These are phyloP conservation scores for Limnomonas spitsbergensis DNA, from an alignment of 139 green algal species.

Conservation along the genomic window DNA sequence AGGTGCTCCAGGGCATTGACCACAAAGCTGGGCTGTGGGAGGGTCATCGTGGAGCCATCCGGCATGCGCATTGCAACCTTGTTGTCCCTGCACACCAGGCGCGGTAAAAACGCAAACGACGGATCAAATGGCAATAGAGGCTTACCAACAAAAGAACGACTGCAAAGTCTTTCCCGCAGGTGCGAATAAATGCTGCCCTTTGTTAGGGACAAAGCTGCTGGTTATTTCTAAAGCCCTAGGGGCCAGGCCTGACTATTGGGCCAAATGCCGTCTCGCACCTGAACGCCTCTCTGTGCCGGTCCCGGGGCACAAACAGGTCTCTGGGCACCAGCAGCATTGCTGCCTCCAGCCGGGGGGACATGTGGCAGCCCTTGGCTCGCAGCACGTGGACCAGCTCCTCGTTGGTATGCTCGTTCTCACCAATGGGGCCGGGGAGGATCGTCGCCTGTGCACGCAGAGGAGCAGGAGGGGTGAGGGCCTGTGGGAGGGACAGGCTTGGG, in stretches of 20 bases:
- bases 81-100: slow-evolving; percentile 53
- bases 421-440: slow-evolving; percentile 47
- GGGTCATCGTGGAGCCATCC: slow-evolving; percentile 55
- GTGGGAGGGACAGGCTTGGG: not conserved
- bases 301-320: slow-evolving; percentile 59
- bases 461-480: not conserved
- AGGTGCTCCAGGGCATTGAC: slow-evolving; percentile 55
- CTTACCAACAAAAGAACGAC: not conserved
- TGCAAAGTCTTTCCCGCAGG: too few species aligned
- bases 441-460: slow-evolving; percentile 12
- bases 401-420: slow-evolving; percentile 55
- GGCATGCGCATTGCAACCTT: slow-evolving; percentile 57
- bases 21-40: slow-evolving; percentile 55
- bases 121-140: not conserved
- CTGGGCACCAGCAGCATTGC: slow-evolving; percentile 39
- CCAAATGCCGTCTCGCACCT: slow-evolving; percentile 13
- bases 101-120: not conserved
- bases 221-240: too few species aligned
- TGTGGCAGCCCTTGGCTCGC: slow-evolving; percentile 48
- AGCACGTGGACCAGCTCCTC: slow-evolving; percentile 67
- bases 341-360: slow-evolving; percentile 38
- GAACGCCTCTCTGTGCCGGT: slow-evolving; percentile 57
- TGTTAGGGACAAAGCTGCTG: too few species aligned
- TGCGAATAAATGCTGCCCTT: too few species aligned
- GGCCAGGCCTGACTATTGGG: too few species aligned